These are phyloP conservation scores for Diaporthe helianthi DNA, from an alignment of 2,329 filamentous ascomycete genomes.

Conservation along the genomic window DNA sequence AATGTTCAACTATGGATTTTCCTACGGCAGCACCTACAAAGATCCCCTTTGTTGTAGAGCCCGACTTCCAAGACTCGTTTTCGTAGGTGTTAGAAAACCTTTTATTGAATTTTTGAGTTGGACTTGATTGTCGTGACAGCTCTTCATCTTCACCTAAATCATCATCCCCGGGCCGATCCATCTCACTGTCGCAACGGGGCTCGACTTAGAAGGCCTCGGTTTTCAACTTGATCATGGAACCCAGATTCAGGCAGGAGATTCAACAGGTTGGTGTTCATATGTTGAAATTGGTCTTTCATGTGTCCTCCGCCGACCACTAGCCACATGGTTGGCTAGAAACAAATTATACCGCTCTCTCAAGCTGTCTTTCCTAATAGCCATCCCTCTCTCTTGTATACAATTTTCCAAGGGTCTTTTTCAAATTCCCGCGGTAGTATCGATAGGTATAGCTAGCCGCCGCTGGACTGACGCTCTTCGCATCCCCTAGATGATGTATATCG, in stretches of 20 bases:
- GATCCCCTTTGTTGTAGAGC: not conserved
- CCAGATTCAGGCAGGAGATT: not conserved
- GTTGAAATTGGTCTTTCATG: no score
- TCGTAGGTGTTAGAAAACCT: no score
- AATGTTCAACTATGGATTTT: not conserved
- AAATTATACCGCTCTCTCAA: not conserved
- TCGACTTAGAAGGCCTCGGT: no score
- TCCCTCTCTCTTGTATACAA: no score
- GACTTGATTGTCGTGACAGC: not conserved
- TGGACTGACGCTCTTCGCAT: conserved; percentile 54
- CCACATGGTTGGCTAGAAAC: no score
- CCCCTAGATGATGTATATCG: conserved; percentile 99
- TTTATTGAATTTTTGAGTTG: no score
- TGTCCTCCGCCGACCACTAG: not conserved
- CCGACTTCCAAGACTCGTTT: not conserved
- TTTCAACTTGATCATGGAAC: not conserved
- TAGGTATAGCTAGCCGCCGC: not conserved
- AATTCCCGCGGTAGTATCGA: not conserved
- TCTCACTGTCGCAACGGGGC: not conserved
- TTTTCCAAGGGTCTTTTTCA: not conserved
- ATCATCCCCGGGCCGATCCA: not conserved
- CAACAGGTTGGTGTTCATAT: not conserved
- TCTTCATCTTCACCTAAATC: not conserved
- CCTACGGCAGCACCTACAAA: not conserved
- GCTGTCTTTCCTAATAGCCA: no score